phyloP scores from a whole-genome alignment of 768 basidiomycete genomes.

The Leccinum broughii region DNA sequence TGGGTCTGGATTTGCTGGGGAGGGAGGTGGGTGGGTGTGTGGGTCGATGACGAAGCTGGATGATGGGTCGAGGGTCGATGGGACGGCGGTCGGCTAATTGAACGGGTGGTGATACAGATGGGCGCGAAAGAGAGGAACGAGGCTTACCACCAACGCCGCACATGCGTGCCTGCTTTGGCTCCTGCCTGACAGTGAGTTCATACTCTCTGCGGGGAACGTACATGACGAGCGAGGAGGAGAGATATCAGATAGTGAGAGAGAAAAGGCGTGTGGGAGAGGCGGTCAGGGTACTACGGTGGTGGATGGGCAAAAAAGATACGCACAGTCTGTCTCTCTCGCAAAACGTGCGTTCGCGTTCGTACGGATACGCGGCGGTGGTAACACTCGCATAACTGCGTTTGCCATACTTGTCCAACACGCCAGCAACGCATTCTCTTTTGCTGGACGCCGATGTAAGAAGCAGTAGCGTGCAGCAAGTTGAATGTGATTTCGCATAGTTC shows the following conservation, averaged over 20 bases:
- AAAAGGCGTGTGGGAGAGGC: constrained; percentile 6
- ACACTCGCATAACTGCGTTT: neutral
- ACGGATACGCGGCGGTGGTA: neutral
- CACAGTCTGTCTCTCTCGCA: too few species aligned
- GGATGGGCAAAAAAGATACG: constrained; percentile 8
- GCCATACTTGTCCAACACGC: too few species aligned
- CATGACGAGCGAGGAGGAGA: constrained; percentile 8
- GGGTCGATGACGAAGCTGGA: constrained; percentile 90
- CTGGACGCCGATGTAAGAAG: too few species aligned
- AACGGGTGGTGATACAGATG: neutral
- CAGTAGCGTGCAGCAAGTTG: too few species aligned
- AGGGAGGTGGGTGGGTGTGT: constrained; percentile 34
- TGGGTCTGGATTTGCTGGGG: constrained; percentile 29
- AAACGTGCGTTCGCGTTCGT: neutral
- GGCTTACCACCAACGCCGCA: constrained; percentile 85
- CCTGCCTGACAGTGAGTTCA: constrained; percentile 82
- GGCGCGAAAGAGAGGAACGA: constrained; percentile 25
- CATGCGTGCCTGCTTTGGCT: constrained; percentile 91
- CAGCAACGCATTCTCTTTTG: too few species aligned
- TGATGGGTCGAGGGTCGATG: constrained; percentile 95
- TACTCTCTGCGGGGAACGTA: constrained; percentile 62
- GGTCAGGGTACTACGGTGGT: neutral
- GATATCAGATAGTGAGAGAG: neutral
- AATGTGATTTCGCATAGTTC: too few species aligned
- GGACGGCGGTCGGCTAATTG: constrained; percentile 87